A percentile compares a stretch with the other conserved stretches of the same genome.
Evolutionary conservation across 2,329 filamentous ascomycete genomes (phyloP).

Genomic region (Neonectria coccinea): DNA sequence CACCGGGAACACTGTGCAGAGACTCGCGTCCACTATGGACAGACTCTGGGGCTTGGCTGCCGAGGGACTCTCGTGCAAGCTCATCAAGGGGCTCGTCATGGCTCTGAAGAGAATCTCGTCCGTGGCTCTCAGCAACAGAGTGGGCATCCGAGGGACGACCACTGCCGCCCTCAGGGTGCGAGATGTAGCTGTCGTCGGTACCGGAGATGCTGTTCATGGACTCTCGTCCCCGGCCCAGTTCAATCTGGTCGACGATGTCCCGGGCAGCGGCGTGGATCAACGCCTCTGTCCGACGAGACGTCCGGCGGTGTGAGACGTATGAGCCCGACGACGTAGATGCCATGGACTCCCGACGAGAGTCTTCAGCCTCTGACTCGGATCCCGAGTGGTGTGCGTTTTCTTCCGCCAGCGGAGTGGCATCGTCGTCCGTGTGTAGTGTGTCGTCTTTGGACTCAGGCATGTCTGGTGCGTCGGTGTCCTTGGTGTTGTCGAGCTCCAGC

Average conservation of each 20-base stretch:
- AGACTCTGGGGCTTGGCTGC: slow-evolving; percentile 2
- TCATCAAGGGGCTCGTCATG: slow-evolving; percentile 2
- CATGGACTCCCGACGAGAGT: slow-evolving; percentile 38
- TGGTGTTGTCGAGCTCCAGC: slow-evolving; percentile 20
- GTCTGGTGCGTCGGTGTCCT: slow-evolving; percentile 4
- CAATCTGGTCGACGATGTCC: slow-evolving; percentile 62
- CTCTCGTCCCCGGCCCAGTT: slow-evolving; percentile 44
- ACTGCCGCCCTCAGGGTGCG: slow-evolving; percentile 4
- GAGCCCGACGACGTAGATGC: slow-evolving; percentile 39
- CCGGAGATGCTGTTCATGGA: slow-evolving; percentile 41
- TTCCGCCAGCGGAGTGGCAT: slow-evolving; percentile 10
- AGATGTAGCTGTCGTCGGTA: slow-evolving; percentile 1
- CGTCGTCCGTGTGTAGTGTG: slow-evolving; percentile 18
- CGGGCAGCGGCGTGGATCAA: slow-evolving; percentile 65
- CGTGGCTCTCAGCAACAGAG: slow-evolving; percentile 2
- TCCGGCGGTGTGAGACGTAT: slow-evolving; percentile 48
- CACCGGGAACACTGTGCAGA: background rate
- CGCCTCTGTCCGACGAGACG: slow-evolving; percentile 61
- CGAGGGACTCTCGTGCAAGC: background rate
- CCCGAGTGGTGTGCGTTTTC: slow-evolving; percentile 32
- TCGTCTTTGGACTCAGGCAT: slow-evolving; percentile 14
- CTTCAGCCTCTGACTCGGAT: slow-evolving; percentile 34
- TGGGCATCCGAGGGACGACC: slow-evolving; percentile 17
- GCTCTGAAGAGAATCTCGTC: slow-evolving; percentile 14
- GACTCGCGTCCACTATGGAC: background rate